Conservation (phyloP, 2,329 filamentous ascomycete genomes). For the Boeremia lycopersici region DNA sequence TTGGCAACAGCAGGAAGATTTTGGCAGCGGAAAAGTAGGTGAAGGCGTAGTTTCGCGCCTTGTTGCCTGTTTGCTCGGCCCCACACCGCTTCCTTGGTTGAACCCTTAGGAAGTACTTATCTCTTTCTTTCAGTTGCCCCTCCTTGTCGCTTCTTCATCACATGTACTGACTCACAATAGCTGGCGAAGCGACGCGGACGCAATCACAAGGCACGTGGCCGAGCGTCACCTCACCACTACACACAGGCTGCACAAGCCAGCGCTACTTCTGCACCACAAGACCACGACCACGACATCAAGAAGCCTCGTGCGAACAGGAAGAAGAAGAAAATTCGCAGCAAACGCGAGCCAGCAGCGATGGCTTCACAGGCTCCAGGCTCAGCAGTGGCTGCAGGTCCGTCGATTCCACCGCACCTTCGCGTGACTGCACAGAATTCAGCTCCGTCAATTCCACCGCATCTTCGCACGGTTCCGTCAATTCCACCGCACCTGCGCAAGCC, state of each 20-base stretch:
- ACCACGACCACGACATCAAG: not conserved
- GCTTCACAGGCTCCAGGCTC: not conserved
- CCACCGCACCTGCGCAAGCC: no score
- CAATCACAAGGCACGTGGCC: constrained; percentile 5
- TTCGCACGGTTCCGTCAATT: no score
- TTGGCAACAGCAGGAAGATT: constrained; percentile 29
- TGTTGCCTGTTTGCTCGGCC: not conserved
- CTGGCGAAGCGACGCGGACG: not conserved
- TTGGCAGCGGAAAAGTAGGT: constrained; percentile 21
- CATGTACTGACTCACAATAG: not conserved
- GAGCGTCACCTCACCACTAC: not conserved
- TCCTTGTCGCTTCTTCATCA: not conserved
- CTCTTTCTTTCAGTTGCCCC: not conserved
- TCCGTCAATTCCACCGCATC: no score
- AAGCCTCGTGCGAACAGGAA: not conserved
- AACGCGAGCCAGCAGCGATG: constrained; percentile 5
- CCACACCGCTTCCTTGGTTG: not conserved
- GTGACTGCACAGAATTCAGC: not conserved
- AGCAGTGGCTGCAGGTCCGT: constrained; percentile 2
- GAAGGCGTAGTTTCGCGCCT: not conserved
- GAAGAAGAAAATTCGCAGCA: not conserved
- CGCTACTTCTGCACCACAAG: not conserved
- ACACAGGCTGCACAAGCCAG: constrained; percentile 5
- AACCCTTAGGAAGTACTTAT: no score
- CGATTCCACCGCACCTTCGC: constrained; percentile 36